Evolutionary conservation across 129 eudicot species (phyloP), one percentile per base, ranked within the genome.

Genomic region (Erigeron canadensis): DNA sequence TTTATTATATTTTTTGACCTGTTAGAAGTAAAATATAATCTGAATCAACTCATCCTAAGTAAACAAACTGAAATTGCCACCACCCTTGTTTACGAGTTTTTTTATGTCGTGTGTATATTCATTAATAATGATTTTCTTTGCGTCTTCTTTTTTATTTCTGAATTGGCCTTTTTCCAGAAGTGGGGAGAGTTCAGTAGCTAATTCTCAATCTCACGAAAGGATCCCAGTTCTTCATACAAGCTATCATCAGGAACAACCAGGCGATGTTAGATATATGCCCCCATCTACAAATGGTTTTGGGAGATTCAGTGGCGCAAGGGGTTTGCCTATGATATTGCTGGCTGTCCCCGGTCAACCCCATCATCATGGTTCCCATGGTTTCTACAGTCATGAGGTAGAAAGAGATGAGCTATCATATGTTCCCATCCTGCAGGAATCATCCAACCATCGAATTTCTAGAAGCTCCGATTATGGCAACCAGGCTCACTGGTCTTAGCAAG

Each of bases 271-370:
- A 37, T 78, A 76, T 67, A 45, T 76, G 51, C 76, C 77, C 40
- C 53, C 74, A 13, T 71, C 86, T 57, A 44, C 79, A 23, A 65
- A 73, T 45, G 76, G 78, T 62, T 75, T 79, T 44, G 70, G 82
- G 74, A 83, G 91, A 81, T 86, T 73, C 69, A 69, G 56, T 46
- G 76, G 81, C 70, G 74, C 76, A 59, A 62, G 85, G 79, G 80
- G 82, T 28, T 61, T 69, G 71, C 87, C 83, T 58, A 65, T 80
- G 66, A 57, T 71, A 51, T 51, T 86, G 65, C 80, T 85, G 40
- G 51, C 75, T 10, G 71, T 71, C 60, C 58, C 42, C 43, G 21
- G 11, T 55, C 75, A 12, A 69, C 64, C 46, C 9, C 70, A 71
- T 38, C 61, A 72, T 48, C 84, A 47, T 48, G 70, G 67, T 68